Evolutionary conservation across 345 rosid species (phyloP).

Genomic region (Eucalyptus victrix): DNA sequence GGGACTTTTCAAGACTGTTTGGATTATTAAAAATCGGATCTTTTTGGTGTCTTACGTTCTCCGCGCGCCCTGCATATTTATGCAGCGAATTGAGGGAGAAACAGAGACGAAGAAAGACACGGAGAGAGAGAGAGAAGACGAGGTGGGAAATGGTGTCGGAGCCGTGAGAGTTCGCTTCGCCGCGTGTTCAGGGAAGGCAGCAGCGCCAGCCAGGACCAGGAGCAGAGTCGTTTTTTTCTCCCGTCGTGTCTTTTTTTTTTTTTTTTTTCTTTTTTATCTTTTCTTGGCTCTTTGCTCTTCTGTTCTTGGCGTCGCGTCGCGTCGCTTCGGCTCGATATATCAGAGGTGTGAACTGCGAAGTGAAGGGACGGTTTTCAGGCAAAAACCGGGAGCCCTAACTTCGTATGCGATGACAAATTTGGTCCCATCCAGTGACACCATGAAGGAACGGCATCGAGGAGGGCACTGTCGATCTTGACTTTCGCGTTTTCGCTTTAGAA

Average conservation of each 20-base stretch:
- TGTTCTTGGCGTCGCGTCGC: not conserved
- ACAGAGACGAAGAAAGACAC: no score
- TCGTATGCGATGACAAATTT: not conserved
- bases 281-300: not conserved
- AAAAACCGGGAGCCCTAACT: not conserved
- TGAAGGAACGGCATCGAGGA: not conserved
- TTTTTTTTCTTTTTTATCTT: rapidly evolving
- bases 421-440: not conserved
- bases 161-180: slow-evolving; percentile 13
- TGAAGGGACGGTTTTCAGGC: not conserved
- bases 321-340: not conserved
- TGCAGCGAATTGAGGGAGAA: not conserved
- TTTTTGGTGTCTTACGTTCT: not conserved
- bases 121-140: not conserved
- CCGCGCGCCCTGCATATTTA: not conserved
- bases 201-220: not conserved
- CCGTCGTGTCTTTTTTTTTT: not conserved
- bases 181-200: slow-evolving; percentile 15
- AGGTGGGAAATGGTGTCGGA: slow-evolving; percentile 3
- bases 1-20: not conserved
- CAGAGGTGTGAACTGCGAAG: no score
- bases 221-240: not conserved
- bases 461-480: not conserved
- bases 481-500: not conserved
- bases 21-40: not conserved